These are phyloP conservation scores for Vitis hybrid DNA, from an alignment of 177 flowering plant species.

Conservation along the genomic window DNA sequence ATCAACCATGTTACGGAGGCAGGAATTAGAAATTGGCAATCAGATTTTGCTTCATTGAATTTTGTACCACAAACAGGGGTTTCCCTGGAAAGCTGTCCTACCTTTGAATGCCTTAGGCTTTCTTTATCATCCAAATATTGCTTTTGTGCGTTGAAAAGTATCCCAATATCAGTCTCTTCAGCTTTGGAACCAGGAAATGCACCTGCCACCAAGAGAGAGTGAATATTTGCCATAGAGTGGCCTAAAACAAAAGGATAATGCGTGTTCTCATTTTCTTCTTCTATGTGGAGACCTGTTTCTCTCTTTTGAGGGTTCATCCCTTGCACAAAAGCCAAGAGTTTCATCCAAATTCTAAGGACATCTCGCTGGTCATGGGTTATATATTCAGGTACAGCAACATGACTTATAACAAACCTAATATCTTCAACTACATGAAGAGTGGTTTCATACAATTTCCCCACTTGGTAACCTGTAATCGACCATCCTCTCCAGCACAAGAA, in stretches of 20 bases:
- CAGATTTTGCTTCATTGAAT: slow-evolving; percentile 25
- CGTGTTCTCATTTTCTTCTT: slow-evolving; percentile 80
- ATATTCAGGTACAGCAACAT: slow-evolving; percentile 61
- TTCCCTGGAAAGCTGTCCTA: slow-evolving; percentile 77
- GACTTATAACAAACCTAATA: slow-evolving; percentile 80
- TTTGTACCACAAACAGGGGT: slow-evolving; percentile 59
- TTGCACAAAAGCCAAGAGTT: slow-evolving; percentile 75
- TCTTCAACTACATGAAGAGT: slow-evolving; percentile 76
- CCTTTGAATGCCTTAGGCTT: slow-evolving; percentile 65
- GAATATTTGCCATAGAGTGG: slow-evolving; percentile 58
- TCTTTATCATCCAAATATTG: slow-evolving; percentile 48
- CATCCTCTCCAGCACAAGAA: slow-evolving; percentile 75
- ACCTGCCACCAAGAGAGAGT: slow-evolving; percentile 65
- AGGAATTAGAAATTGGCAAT: slow-evolving; percentile 34
- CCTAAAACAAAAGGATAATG: slow-evolving; percentile 62
- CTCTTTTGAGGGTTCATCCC: slow-evolving; percentile 89
- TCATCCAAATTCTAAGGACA: slow-evolving; percentile 67
- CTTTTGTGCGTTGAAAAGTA: slow-evolving; percentile 12
- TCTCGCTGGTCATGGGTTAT: slow-evolving; percentile 47
- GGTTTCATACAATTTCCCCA: slow-evolving; percentile 57
- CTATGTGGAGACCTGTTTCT: slow-evolving; percentile 72
- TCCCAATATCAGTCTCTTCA: slow-evolving; percentile 31
- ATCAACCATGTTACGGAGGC: slow-evolving; percentile 50
- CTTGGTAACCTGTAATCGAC: slow-evolving; percentile 69
- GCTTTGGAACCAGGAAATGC: slow-evolving; percentile 48